Percentiles rank a stretch among this genome's conserved stretches.
Conservation (phyloP, 1,284 basidiomycete genomes). For the Filobasidium uniguttulatum region DNA sequence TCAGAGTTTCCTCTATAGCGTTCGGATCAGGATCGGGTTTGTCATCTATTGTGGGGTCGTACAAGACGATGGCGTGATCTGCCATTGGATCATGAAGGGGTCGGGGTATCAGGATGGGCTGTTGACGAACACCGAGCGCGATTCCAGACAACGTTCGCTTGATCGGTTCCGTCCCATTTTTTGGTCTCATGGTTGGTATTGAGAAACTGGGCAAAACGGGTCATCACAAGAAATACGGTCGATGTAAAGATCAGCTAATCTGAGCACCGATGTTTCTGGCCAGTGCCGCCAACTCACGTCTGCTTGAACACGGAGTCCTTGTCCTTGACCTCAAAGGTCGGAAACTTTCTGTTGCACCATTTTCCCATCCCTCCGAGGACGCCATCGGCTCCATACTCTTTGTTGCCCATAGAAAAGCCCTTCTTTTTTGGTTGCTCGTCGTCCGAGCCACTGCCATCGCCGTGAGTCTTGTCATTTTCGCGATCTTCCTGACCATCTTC, state of each 20-base stretch:
- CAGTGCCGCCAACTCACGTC: slow-evolving; percentile 37
- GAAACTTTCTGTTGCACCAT: slow-evolving; percentile 55
- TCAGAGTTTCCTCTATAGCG: slow-evolving; percentile 42
- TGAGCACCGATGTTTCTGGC: background rate
- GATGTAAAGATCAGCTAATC: slow-evolving; percentile 2
- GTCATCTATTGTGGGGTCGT: slow-evolving; percentile 90
- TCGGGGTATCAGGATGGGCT: slow-evolving; percentile 68
- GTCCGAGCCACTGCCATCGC: slow-evolving; percentile 17
- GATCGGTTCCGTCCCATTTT: slow-evolving; percentile 52
- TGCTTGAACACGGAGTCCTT: slow-evolving; percentile 47
- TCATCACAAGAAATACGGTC: background rate
- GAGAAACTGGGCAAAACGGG: slow-evolving; percentile 46
- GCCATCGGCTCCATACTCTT: slow-evolving; percentile 37
- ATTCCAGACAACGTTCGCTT: slow-evolving; percentile 52
- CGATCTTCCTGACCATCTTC: slow-evolving; percentile 43
- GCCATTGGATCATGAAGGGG: slow-evolving; percentile 94
- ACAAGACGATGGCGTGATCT: slow-evolving; percentile 93
- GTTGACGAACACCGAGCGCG: slow-evolving; percentile 74
- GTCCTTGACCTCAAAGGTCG: slow-evolving; percentile 71
- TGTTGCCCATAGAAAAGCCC: slow-evolving; percentile 38
- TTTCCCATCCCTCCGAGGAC: slow-evolving; percentile 36
- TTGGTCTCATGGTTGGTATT: slow-evolving; percentile 73
- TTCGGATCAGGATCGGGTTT: slow-evolving; percentile 53
- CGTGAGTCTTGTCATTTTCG: slow-evolving; percentile 40
- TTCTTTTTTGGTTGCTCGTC: slow-evolving; percentile 46